A percentile compares a stretch with the other conserved stretches of the same genome.
phyloP scores from a whole-genome alignment of 208 protist genomes.

The Strigomonas culicis region DNA sequence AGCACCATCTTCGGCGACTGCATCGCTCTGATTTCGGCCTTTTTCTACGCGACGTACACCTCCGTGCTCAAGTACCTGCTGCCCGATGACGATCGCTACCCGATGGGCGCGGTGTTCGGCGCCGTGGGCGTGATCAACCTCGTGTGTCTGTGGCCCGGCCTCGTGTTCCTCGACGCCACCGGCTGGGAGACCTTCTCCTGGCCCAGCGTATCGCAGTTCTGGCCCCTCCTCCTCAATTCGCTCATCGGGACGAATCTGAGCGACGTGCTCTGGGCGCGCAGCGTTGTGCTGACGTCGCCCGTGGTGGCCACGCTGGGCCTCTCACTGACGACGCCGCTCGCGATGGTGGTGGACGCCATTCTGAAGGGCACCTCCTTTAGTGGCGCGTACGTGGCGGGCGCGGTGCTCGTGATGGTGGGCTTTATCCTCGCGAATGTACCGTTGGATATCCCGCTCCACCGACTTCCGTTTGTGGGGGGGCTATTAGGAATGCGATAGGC shows the following conservation, averaged over 20 bases:
- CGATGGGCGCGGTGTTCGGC: conserved; percentile 89
- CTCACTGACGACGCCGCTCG: conserved; percentile 85
- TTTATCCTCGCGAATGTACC: conserved; percentile 80
- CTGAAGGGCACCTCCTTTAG: conserved; percentile 40
- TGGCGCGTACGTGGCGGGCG: conserved; percentile 61
- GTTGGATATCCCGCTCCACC: conserved; percentile 10
- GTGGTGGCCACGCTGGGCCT: conserved; percentile 88
- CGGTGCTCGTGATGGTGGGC: conserved; percentile 63
- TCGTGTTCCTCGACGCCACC: conserved; percentile 51
- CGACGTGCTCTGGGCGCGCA: conserved; percentile 89
- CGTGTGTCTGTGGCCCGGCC: conserved; percentile 64
- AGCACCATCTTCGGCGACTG: conserved; percentile 54
- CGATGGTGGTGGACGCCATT: conserved; percentile 82
- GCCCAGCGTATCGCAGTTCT: conserved; percentile 56
- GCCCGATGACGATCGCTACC: conserved; percentile 81
- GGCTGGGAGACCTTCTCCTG: conserved; percentile 64
- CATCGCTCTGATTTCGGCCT: conserved; percentile 69
- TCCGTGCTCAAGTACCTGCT: conserved; percentile 68
- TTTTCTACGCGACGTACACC: conserved; percentile 91
- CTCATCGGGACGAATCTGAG: conserved; percentile 89
- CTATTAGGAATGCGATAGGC: neutral
- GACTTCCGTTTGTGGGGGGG: conserved; percentile 11
- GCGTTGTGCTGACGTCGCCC: conserved; percentile 87
- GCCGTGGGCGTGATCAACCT: conserved; percentile 80
- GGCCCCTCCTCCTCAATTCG: conserved; percentile 75